Evolutionary conservation across 225 moss, liverwort and hornwort species (phyloP), one percentile per base, ranked within the genome.

Genomic region (Physcomitrellopsis africana): DNA sequence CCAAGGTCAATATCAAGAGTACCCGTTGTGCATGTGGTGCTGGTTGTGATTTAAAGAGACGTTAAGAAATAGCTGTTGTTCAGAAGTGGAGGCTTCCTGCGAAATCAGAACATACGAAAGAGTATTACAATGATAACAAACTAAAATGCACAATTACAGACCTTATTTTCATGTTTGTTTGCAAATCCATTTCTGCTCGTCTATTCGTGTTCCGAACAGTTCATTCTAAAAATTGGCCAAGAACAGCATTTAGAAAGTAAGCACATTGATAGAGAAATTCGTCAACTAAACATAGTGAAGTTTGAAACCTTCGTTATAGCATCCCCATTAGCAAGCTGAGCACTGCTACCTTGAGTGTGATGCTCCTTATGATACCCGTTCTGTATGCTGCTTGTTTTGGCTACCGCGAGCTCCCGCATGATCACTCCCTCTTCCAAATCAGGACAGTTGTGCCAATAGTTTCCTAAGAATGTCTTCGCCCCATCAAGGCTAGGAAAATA

Each of bases 401-500:
- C 75, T 43, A 76, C 70, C 18, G 75, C 84, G 0, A 81, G 81
- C 62, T 76, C 80, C 13, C 80, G 77, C 83, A 83, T 85, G 58
- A 82, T 86, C 0, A 80, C 74, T 19, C 86, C 87, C 56, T 90
- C 92, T 79, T 84, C 79, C 73, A 81, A 70, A 12, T 80, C 86
- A 29, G 81, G 62, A 17, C 67, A 75, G 43, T 92, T 83, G 16
- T 79, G 88, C 90, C 90, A 94, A 45, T 74, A 88, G 52, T 89
- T 85, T 15, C 92, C 94, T 57, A 92, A 49, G 20, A 94, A 94
- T 0, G 94, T 94, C 82, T 85, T 81, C 0, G 92, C 94, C 1
- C 94, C 94, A 58, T 94, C 94, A 17, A 94, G 86, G 76, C 94
- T 92, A 0, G 92, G 94, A 44, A 90, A 94, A 22, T 94, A 94